These are phyloP conservation scores for Voacanga thouarsii DNA, from an alignment of 257 asterid genomes.

Conservation along the genomic window DNA sequence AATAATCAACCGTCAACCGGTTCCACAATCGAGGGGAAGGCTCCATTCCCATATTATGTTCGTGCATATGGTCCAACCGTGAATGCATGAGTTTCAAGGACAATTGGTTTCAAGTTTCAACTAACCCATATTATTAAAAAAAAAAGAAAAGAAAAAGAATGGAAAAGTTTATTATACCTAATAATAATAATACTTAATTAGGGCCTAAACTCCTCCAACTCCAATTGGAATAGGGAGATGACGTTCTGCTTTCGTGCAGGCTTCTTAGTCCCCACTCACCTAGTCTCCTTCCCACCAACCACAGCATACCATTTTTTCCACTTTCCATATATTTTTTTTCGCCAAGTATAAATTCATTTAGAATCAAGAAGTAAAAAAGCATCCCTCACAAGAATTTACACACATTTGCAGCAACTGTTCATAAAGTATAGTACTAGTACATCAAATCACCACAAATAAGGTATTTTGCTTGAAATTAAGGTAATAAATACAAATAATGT, in stretches of 20 bases:
- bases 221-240: constrained; percentile 1
- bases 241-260: constrained; percentile 13
- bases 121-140: neutral
- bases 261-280: neutral
- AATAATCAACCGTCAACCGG: too few relatives aligned
- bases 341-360: neutral
- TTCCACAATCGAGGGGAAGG: too few relatives aligned
- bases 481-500: too few relatives aligned
- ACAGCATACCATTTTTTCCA: neutral
- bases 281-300: constrained; percentile 17
- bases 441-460: too few relatives aligned
- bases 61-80: too few relatives aligned
- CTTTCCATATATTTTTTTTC: neutral
- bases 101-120: neutral
- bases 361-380: neutral
- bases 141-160: neutral
- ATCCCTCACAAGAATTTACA: too few relatives aligned
- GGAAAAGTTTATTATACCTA: neutral
- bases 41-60: too few relatives aligned
- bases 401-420: too few relatives aligned
- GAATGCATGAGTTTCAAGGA: neutral
- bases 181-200: neutral
- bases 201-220: neutral
- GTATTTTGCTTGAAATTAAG: too few relatives aligned
- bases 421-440: too few relatives aligned